These are phyloP conservation scores for Avena eriantha DNA, from an alignment of 176 grass and related monocot genomes.

Conservation along the genomic window DNA sequence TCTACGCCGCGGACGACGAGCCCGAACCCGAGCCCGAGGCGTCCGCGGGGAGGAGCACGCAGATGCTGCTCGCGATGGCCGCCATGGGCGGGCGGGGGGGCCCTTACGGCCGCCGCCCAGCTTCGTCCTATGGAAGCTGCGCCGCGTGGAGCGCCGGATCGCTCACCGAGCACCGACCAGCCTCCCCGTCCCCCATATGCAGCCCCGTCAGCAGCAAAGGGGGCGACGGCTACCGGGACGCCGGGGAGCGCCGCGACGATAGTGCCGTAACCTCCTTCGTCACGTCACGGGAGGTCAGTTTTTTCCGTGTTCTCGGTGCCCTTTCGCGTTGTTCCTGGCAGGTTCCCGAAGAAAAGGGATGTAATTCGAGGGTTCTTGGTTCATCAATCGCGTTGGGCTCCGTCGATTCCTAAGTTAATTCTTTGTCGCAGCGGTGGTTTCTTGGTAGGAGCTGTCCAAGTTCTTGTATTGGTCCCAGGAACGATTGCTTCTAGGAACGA, in stretches of 20 bases:
- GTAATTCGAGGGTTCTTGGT: not conserved
- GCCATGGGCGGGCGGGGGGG: conserved; percentile 59
- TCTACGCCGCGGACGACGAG: conserved; percentile 39
- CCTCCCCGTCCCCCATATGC: conserved; percentile 76
- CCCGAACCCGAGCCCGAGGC: conserved; percentile 7
- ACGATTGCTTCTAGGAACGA: not conserved
- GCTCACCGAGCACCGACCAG: conserved; percentile 60
- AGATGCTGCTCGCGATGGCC: conserved; percentile 65
- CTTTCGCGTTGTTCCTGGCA: not conserved
- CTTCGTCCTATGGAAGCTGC: conserved; percentile 66
- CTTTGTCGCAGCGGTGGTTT: conserved; percentile 28
- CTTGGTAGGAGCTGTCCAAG: not conserved
- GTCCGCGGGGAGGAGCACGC: conserved; percentile 59
- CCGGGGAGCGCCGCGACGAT: conserved; percentile 31
- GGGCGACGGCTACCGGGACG: not conserved
- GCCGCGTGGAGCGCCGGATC: conserved; percentile 62
- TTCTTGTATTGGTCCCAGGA: conserved; percentile 37
- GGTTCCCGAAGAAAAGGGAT: conserved; percentile 24
- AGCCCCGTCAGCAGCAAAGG: conserved; percentile 61
- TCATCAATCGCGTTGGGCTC: conserved; percentile 27
- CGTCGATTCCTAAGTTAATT: not conserved
- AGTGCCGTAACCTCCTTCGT: conserved; percentile 51
- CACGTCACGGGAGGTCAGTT: conserved; percentile 55
- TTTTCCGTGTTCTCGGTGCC: conserved; percentile 15
- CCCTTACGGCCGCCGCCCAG: conserved; percentile 58